Evolutionary conservation across 805 yeast genomes (phyloP).

Genomic region (Candida incommunis): DNA sequence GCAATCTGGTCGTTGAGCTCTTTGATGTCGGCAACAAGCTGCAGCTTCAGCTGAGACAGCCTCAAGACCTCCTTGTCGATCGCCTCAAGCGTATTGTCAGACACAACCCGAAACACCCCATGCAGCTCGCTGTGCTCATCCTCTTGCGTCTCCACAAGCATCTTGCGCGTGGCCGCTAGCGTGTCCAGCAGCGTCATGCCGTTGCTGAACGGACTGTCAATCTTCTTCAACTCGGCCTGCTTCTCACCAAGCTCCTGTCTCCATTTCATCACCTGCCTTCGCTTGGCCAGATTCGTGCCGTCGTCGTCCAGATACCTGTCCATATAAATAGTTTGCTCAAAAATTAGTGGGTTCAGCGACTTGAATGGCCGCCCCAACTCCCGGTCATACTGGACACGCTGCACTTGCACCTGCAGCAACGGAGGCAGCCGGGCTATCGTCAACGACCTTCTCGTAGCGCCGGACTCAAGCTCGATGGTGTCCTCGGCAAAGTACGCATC

Average conservation of each 20-base stretch:
- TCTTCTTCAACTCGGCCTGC: conserved; percentile 9
- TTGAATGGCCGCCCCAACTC: conserved; percentile 62
- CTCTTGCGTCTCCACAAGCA: neutral
- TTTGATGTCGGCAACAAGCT: conserved; percentile 27
- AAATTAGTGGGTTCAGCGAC: conserved; percentile 68
- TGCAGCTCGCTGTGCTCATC: conserved; percentile 16
- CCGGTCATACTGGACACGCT: conserved; percentile 82
- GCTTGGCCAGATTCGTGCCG: conserved; percentile 32
- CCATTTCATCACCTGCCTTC: conserved; percentile 48
- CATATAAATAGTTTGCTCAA: conserved; percentile 62
- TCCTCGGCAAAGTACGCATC: conserved; percentile 74
- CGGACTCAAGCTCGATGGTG: conserved; percentile 48
- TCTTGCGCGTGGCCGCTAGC: conserved; percentile 34
- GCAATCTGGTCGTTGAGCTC: conserved; percentile 32
- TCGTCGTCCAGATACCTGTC: conserved; percentile 69
- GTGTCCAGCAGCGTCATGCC: conserved; percentile 38
- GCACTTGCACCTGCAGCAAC: conserved; percentile 81
- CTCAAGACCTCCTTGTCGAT: conserved; percentile 26
- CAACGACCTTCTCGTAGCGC: conserved; percentile 58
- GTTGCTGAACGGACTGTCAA: conserved; percentile 8
- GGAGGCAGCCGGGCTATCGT: conserved; percentile 63
- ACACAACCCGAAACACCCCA: conserved; percentile 18
- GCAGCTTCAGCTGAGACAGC: conserved; percentile 25
- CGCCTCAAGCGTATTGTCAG: conserved; percentile 31
- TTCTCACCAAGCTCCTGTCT: conserved; percentile 24